These are phyloP conservation scores for Patellaria atrata DNA, from an alignment of 495 filamentous ascomycete genomes.

Conservation along the genomic window DNA sequence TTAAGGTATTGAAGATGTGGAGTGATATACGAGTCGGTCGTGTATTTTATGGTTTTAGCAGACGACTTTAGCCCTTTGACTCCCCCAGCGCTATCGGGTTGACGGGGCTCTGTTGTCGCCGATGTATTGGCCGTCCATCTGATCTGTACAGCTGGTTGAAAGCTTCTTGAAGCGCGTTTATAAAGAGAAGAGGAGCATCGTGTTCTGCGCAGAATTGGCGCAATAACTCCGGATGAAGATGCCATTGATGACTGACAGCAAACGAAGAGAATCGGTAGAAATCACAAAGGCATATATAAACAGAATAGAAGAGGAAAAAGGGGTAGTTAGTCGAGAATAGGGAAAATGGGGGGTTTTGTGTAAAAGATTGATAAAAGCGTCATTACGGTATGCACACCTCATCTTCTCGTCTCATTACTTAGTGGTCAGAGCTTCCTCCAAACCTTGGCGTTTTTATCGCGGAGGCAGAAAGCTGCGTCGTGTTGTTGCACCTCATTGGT, in stretches of 20 bases:
- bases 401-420: too few species aligned
- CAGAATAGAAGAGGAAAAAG: neutral
- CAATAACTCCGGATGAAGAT: constrained; percentile 11
- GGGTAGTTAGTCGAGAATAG: too few species aligned
- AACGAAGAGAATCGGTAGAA: neutral
- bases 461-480: too few species aligned
- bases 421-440: too few species aligned
- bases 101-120: constrained; percentile 29
- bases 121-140: constrained; percentile 20
- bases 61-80: constrained; percentile 22
- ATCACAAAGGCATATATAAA: constrained; percentile 1
- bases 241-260: constrained; percentile 12
- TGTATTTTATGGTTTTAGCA: constrained; percentile 51
- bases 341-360: too few species aligned
- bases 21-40: constrained; percentile 48
- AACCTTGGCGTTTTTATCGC: too few species aligned
- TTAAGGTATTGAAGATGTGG: neutral
- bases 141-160: constrained; percentile 10
- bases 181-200: constrained; percentile 3
- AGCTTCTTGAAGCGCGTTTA: constrained; percentile 1
- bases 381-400: too few species aligned
- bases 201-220: constrained; percentile 13
- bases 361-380: too few species aligned
- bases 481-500: too few species aligned
- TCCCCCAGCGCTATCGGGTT: constrained; percentile 22